These are phyloP conservation scores for Trichoderma aggressivum DNA, from an alignment of 2,329 filamentous ascomycete genomes.

Conservation along the genomic window DNA sequence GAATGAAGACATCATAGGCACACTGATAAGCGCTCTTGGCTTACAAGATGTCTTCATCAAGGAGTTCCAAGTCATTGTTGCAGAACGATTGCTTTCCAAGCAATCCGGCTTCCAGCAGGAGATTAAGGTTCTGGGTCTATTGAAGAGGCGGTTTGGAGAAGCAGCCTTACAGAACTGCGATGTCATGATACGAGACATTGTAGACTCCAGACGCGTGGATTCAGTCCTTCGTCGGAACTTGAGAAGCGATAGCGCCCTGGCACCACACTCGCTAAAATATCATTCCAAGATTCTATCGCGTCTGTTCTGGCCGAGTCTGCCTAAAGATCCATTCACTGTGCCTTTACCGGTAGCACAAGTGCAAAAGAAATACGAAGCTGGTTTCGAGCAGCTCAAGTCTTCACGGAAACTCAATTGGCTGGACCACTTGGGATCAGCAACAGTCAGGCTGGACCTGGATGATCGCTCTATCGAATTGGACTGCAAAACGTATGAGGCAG, in stretches of 20 bases:
- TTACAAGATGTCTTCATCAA: conserved; percentile 90
- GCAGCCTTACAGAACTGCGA: conserved; percentile 85
- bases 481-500: conserved; percentile 80
- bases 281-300: conserved; percentile 86
- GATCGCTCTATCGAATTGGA: conserved; percentile 73
- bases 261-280: conserved; percentile 40
- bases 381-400: conserved; percentile 77
- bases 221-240: conserved; percentile 54
- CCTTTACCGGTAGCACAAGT: conserved; percentile 56
- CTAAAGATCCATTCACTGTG: conserved; percentile 64
- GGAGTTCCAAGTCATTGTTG: conserved; percentile 86
- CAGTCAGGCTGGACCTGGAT: conserved; percentile 75
- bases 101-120: conserved; percentile 73
- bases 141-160: conserved; percentile 88
- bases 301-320: conserved; percentile 86
- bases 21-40: conserved; percentile 82
- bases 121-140: conserved; percentile 75
- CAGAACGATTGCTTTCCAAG: conserved; percentile 69
- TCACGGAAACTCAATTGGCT: conserved; percentile 87
- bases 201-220: conserved; percentile 76
- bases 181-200: conserved; percentile 93
- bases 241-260: conserved; percentile 16
- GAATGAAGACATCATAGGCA: conserved; percentile 87
- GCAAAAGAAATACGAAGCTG: conserved; percentile 67
- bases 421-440: conserved; percentile 74